Evolutionary conservation across 2,329 filamentous ascomycete genomes (phyloP), one percentile per base, ranked within the genome.

Genomic region (Thelonectria blattea): DNA sequence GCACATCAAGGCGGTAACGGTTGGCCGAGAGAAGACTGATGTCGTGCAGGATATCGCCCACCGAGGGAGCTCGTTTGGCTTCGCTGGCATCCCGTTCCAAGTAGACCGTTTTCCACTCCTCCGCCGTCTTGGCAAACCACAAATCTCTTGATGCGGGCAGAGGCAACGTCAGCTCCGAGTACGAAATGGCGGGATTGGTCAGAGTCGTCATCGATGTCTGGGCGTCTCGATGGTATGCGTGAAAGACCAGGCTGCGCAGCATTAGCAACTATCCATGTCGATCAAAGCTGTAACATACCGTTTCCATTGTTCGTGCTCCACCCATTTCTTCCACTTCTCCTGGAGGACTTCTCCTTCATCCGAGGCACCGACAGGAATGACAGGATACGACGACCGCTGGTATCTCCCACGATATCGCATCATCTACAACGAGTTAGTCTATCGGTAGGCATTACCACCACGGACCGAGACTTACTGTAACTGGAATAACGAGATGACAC

Each of bases 141-240:
- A 92, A 72, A 12, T 83, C 80, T 55, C 83, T 80, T 0, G 85
- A 78, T 61, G 84, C 84, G 0, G 90, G 89, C 0, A 92, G 73
- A 1, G 88, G 88, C 3, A 91, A 75, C 4, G 85, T 85, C 50
- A 92, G 76, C 67, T 92, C 90, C 0, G 87, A 82, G 67, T 91
- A 92, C 0, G 88, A 89, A 64, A 91, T 85, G 18, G 86, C 77
- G 0, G 88, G 87, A 60, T 84, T 88, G 20, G 84, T 86, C 55
- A 90, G 78, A 4, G 89, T 80, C 1, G 86, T 85, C 77, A 92
- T 88, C 2, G 89, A 90, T 4, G 84, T 81, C 61, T 91, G 87
- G 0, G 87, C 81, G 67, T 92, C 89, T 58, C 88, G 82, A 5
- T 88, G 74, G 65, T 89, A 89, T 14, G 85, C 77, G 68, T 89